Conservation (phyloP, 805 yeast genomes). For the Alloascoidea africana region DNA sequence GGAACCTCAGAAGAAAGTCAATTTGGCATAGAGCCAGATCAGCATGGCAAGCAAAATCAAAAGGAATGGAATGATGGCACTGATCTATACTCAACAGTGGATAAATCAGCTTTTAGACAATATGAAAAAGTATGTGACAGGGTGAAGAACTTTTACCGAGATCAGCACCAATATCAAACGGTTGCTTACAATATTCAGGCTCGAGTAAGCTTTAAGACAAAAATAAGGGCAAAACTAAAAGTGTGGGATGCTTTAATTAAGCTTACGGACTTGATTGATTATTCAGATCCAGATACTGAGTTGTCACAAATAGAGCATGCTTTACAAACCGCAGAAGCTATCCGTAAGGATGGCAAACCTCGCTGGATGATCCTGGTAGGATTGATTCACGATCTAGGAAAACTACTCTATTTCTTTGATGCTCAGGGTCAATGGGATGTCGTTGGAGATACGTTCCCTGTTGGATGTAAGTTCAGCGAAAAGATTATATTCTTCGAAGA, state of each 20-base stretch:
- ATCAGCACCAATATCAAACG: slow-evolving; percentile 56
- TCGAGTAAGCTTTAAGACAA: slow-evolving; percentile 53
- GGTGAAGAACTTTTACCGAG: slow-evolving; percentile 49
- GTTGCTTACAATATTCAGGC: slow-evolving; percentile 64
- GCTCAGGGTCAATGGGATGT: slow-evolving; percentile 73
- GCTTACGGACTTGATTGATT: slow-evolving; percentile 48
- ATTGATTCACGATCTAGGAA: slow-evolving; percentile 56
- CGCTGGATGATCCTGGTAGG: slow-evolving; percentile 70
- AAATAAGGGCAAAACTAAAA: slow-evolving; percentile 48
- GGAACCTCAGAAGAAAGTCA: neutral
- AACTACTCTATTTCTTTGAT: slow-evolving; percentile 53
- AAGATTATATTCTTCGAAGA: slow-evolving; percentile 43
- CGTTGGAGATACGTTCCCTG: slow-evolving; percentile 68
- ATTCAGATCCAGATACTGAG: slow-evolving; percentile 65
- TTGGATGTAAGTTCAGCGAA: slow-evolving; percentile 50
- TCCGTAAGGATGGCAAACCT: slow-evolving; percentile 49
- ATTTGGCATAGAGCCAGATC: neutral
- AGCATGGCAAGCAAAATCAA: neutral
- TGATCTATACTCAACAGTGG: slow-evolving; percentile 8
- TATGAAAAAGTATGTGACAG: slow-evolving; percentile 56
- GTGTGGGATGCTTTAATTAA: slow-evolving; percentile 59
- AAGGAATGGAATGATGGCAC: neutral
- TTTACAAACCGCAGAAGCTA: slow-evolving; percentile 62
- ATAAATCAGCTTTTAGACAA: slow-evolving; percentile 35
- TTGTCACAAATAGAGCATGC: slow-evolving; percentile 65